Evolutionary conservation across 441 rosid species (phyloP), one percentile per base, ranked within the genome.

Genomic region (Macaranga tanarius): DNA sequence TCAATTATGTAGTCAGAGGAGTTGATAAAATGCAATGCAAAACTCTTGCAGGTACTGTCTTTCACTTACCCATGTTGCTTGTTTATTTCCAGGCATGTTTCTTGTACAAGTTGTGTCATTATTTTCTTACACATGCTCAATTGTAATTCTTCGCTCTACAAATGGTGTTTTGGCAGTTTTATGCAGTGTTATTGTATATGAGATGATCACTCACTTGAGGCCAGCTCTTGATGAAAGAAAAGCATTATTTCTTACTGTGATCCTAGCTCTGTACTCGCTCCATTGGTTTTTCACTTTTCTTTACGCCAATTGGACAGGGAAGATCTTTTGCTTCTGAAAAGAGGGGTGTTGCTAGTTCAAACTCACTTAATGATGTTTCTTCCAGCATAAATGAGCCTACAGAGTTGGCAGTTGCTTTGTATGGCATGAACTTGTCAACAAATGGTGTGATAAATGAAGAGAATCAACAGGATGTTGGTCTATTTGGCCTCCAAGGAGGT

Each of bases 221-320:
- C 97, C 96, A 0, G 42, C 70, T 70, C 75, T 91, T 65, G 86
- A 73, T 57, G 87, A 85, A 76, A 83, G 87, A 77, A 90, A 81
- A 71, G 95, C 87, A 61, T 79, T 91, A 42, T 61, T 87, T 57
- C 74, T 78, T 70, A 84, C 97, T 1, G 78, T 85, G 60, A 83
- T 89, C 80, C 79, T 90, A 75, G 79, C 94, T 56, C 76, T 88
- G 77, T 90, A 93, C 69, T 98, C 98, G 44, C 89, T 95, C 62
- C 95, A 95, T 69, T 95, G 97, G 95, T 95, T 95, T 88, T 92
- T 91, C 86, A 83, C 89, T 71, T 95, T 91, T 81, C 91, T 95
- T 70, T 92, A 86, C 88, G 45, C 82, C 90, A 28, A 79, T 86
- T 76, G 90, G 92, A 71, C 84, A 73, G 47, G 89, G 87, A 15